Percentiles rank a stretch among this genome's conserved stretches.
Evolutionary conservation across 2,329 filamentous ascomycete genomes (phyloP).

Genomic region (Ceratocystis papillata): DNA sequence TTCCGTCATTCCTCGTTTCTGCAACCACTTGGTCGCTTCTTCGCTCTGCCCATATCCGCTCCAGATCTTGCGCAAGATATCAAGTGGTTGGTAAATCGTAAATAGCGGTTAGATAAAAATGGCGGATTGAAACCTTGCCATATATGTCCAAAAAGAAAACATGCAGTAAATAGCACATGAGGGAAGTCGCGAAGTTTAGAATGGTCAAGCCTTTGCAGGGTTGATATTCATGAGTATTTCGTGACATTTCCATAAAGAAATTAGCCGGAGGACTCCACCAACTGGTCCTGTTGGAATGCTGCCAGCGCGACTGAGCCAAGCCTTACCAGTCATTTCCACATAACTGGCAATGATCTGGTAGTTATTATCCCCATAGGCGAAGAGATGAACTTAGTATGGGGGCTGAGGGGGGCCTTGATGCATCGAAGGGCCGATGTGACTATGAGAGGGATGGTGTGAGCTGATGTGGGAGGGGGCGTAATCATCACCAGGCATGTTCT

Average conservation of each 20-base stretch:
- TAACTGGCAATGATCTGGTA: background rate
- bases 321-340: constrained; percentile 2
- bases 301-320: background rate
- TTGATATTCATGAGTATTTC: no score
- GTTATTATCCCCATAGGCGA: background rate
- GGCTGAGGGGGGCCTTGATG: constrained; percentile 16
- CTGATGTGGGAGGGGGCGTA: constrained; percentile 21
- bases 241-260: background rate
- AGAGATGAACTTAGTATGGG: constrained; percentile 2
- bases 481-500: constrained; percentile 22
- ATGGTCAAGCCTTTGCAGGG: no score
- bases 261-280: background rate
- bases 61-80: background rate
- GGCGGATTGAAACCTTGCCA: background rate
- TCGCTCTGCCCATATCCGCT: background rate
- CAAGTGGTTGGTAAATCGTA: constrained; percentile 5
- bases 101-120: background rate
- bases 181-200: background rate
- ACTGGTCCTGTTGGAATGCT: background rate
- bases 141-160: background rate
- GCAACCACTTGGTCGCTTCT: constrained; percentile 13
- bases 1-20: background rate
- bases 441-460: constrained; percentile 22
- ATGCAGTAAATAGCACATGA: background rate
- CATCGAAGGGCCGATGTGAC: constrained; percentile 20